A percentile compares a stretch with the other conserved stretches of the same genome.
phyloP scores from a whole-genome alignment of 139 green algal genomes.

The Volvox africanus region DNA sequence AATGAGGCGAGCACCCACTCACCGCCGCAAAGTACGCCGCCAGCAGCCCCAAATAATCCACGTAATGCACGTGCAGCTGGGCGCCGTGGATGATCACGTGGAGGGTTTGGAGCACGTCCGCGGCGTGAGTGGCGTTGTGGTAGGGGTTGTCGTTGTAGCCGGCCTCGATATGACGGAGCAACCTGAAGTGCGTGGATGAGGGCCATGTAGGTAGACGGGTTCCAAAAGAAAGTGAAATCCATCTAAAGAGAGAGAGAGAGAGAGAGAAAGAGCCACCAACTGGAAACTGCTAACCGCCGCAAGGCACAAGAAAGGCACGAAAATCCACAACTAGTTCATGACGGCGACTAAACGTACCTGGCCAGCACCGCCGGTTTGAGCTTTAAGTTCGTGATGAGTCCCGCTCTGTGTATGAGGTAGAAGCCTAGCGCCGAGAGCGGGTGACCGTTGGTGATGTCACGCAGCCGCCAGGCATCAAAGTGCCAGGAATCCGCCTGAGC shows the following conservation, averaged over 20 bases:
- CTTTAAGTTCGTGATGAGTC: constrained; percentile 46
- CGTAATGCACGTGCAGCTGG: constrained; percentile 37
- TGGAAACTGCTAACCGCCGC: no score
- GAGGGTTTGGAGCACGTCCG: constrained; percentile 66
- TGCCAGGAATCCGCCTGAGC: constrained; percentile 51
- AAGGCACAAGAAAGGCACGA: neutral
- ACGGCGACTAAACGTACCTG: neutral
- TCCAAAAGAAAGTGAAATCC: neutral
- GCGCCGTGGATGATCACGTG: constrained; percentile 55
- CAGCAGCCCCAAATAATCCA: constrained; percentile 36
- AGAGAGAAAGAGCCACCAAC: no score
- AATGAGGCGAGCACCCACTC: neutral
- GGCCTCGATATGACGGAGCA: constrained; percentile 47
- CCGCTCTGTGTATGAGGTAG: constrained; percentile 43
- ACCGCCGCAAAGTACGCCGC: constrained; percentile 50
- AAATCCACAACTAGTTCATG: no score
- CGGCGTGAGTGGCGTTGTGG: constrained; percentile 67
- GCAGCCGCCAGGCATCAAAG: constrained; percentile 53
- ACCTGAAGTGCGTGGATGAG: neutral
- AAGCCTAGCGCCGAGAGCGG: constrained; percentile 47
- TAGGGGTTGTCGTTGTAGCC: constrained; percentile 61
- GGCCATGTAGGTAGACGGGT: no score
- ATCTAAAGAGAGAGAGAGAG: neutral
- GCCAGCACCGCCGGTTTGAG: constrained; percentile 41
- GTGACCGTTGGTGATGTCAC: constrained; percentile 50